Base-by-base conservation (phyloP, 2,329 filamentous ascomycete species). In the Pseudogymnoascus sp. region DNA sequence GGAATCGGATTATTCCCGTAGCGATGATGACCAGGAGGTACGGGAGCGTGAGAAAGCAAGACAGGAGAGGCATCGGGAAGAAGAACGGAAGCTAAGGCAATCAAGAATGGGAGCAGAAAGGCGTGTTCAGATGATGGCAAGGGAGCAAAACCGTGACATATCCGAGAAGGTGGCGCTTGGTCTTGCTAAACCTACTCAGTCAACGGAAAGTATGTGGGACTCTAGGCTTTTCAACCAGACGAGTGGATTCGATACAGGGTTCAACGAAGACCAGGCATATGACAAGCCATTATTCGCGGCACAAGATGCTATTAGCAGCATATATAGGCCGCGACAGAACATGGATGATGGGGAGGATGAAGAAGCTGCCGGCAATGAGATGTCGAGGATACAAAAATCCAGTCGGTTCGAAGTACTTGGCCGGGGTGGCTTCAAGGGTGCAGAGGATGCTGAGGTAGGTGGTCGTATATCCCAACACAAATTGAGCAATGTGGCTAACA, bases 241-340 rank as follows among this genome's bases (percentile, higher is more conserved):
- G 5, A 93, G 89, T 70, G 95, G 95, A 0, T 96, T 99, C 74
- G 88, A 92, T 69, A 84, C 87, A 62, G 95, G 93, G 0, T 92
- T 97, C 82, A 99, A 99, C 75, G 95, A 99, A 76, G 95, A 99
- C 75, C 95, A 99, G 73, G 87, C 88, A 0, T 99, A 97, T 78
- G 95, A 97, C 76, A 97, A 97, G 77, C 95, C 95, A 19, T 80
- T 99, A 7, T 99, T 99, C 74, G 93, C 93, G 0, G 93, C 95
- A 13, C 92, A 97, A 74, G 93, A 97, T 73, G 93, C 91, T 8
- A 91, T 97, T 71, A 95, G 86, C 78, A 93, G 88, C 74, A 97
- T 99, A 69, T 99, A 99, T 76, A 84, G 92, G 35, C 91, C 93
- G 1, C 84, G 84, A 21, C 85, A 89, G 23, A 87, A 88, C 64